phyloP scores from a whole-genome alignment of 208 protist genomes.

The Porcisia hertigi region DNA sequence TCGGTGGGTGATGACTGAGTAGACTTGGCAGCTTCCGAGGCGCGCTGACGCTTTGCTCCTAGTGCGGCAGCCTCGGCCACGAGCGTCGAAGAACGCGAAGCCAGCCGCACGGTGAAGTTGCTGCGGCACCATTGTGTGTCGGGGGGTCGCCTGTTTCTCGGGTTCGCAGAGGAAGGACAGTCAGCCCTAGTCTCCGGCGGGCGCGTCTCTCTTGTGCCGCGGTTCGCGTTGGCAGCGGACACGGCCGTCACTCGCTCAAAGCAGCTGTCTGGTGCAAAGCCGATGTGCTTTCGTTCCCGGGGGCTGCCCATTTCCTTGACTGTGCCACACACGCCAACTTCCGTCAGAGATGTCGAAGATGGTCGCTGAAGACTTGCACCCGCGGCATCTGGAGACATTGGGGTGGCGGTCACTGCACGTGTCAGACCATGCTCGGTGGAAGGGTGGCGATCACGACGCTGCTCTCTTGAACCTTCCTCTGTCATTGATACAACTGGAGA shows the following conservation, averaged over 20 bases:
- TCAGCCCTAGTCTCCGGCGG: background rate
- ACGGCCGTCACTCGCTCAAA: conserved; percentile 24
- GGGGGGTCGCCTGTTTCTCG: background rate
- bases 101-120: conserved; percentile 24
- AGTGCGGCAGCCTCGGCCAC: conserved; percentile 27
- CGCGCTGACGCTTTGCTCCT: conserved; percentile 16
- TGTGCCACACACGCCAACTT: background rate
- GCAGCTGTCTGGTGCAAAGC: conserved; percentile 14
- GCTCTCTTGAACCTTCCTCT: background rate
- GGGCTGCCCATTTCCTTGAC: background rate
- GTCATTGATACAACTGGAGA: background rate
- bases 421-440: background rate
- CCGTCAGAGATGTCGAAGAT: background rate
- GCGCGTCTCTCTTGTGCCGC: background rate
- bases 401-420: background rate
- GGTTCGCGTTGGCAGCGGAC: conserved; percentile 31
- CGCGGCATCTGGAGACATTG: background rate
- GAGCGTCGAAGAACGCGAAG: conserved; percentile 26
- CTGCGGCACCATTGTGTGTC: background rate
- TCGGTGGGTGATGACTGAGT: background rate
- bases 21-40: background rate
- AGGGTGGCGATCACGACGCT: background rate
- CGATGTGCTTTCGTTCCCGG: conserved; percentile 26
- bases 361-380: background rate
- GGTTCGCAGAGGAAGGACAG: background rate